A percentile compares a stretch with the other conserved stretches of the same genome.
phyloP scores from a whole-genome alignment of 1,284 basidiomycete species.

The Sparassis latifolia region DNA sequence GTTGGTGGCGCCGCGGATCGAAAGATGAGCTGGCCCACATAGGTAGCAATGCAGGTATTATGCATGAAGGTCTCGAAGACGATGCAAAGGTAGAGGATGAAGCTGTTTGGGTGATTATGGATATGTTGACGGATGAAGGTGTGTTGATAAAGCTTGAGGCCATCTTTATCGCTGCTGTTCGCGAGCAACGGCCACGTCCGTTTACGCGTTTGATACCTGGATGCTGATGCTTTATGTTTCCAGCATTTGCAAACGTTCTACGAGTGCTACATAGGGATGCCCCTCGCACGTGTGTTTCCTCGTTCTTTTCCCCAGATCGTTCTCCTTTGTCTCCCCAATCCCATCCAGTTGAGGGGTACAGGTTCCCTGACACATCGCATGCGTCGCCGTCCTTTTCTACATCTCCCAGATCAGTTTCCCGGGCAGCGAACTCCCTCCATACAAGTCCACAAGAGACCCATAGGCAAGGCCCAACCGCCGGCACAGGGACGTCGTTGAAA shows the following conservation, averaged over 20 bases:
- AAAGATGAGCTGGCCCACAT: constrained; percentile 12
- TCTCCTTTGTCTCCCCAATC: not conserved
- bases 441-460: no score
- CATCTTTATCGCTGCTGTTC: not conserved
- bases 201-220: not conserved
- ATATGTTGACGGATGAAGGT: constrained; percentile 51
- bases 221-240: constrained; percentile 3
- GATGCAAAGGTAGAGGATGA: constrained; percentile 7
- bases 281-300: constrained; percentile 30
- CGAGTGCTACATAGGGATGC: constrained; percentile 55
- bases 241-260: constrained; percentile 50
- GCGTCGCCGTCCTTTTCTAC: not conserved
- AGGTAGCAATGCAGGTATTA: not conserved
- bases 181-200: not conserved
- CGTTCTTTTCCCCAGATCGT: constrained; percentile 5
- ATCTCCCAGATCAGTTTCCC: no score
- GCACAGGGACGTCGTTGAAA: constrained; percentile 14
- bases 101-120: constrained; percentile 52
- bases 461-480: not conserved
- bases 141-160: constrained; percentile 7
- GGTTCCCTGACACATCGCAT: constrained; percentile 4
- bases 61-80: not conserved
- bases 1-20: constrained; percentile 21
- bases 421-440: not conserved
- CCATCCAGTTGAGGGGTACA: not conserved